A percentile compares a stretch with the other conserved stretches of the same genome.
Evolutionary conservation across 1,139 yeast species (phyloP).

Genomic region (Lodderomyces margitis): DNA sequence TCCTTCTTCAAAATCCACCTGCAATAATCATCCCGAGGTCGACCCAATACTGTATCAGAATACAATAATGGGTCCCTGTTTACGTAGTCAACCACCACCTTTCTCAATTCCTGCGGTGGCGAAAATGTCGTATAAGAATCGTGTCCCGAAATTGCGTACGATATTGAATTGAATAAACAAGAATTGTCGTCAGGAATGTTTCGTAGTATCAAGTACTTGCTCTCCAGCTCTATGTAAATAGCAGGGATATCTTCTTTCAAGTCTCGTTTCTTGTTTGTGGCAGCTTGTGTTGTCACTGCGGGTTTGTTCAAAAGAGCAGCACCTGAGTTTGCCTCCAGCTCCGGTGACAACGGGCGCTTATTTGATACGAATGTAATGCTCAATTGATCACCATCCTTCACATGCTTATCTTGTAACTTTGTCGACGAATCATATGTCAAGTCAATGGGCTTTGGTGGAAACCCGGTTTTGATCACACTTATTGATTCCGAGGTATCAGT

Average conservation of each 20-base stretch:
- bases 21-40: slow-evolving; percentile 49
- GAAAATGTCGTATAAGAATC: slow-evolving; percentile 17
- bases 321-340: not conserved
- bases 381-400: slow-evolving; percentile 59
- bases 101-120: slow-evolving; percentile 44
- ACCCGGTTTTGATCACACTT: slow-evolving; percentile 47
- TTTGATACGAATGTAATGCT: slow-evolving; percentile 27
- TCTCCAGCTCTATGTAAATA: slow-evolving; percentile 20
- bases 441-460: slow-evolving; percentile 55
- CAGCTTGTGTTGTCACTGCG: not conserved
- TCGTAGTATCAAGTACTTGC: slow-evolving; percentile 44
- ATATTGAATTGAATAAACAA: slow-evolving; percentile 69
- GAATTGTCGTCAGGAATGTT: slow-evolving; percentile 79
- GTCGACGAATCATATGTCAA: slow-evolving; percentile 18
- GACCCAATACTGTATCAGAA: slow-evolving; percentile 60
- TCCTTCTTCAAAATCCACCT: slow-evolving; percentile 60
- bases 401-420: slow-evolving; percentile 38
- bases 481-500: slow-evolving; percentile 14
- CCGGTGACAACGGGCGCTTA: slow-evolving; percentile 9
- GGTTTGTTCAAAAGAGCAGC: not conserved
- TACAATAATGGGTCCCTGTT: slow-evolving; percentile 43
- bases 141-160: slow-evolving; percentile 48
- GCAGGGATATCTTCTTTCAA: slow-evolving; percentile 26
- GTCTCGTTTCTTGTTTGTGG: slow-evolving; percentile 8
- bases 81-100: slow-evolving; percentile 47